Evolutionary conservation across 768 basidiomycete species (phyloP).

Genomic region (Rhizopogon salebrosus): DNA sequence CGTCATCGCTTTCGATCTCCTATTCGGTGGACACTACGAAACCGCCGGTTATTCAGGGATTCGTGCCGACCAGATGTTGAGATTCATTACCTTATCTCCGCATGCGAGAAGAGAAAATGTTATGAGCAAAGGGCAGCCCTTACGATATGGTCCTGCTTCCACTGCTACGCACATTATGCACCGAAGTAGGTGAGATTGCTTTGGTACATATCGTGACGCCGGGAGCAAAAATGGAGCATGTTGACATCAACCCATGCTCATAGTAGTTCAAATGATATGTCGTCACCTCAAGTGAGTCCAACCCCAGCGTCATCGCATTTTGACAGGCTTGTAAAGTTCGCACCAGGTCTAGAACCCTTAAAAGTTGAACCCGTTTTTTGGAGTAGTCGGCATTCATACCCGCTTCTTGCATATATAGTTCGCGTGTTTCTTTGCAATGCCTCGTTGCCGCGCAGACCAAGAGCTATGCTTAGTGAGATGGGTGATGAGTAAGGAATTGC

Average conservation of each 20-base stretch:
- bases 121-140: constrained; percentile 12
- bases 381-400: background rate
- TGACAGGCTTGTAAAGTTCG: background rate
- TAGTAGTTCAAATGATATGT: background rate
- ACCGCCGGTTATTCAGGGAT: constrained; percentile 8
- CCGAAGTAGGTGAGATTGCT: constrained; percentile 6
- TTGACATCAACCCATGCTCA: background rate
- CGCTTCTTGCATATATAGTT: background rate
- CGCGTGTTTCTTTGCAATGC: background rate
- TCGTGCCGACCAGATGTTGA: background rate
- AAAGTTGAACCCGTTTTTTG: background rate
- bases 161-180: background rate
- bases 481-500: too few relatives aligned
- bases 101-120: constrained; percentile 5
- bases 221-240: constrained; percentile 1
- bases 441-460: too few relatives aligned
- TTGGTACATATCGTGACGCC: background rate
- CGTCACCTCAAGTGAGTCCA: background rate
- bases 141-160: constrained; percentile 8
- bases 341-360: background rate
- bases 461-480: too few relatives aligned
- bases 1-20: background rate
- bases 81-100: constrained; percentile 23
- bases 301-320: background rate
- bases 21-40: background rate